These are phyloP conservation scores for Nasturtium officinale DNA, from an alignment of 345 rosid genomes.

Conservation along the genomic window DNA sequence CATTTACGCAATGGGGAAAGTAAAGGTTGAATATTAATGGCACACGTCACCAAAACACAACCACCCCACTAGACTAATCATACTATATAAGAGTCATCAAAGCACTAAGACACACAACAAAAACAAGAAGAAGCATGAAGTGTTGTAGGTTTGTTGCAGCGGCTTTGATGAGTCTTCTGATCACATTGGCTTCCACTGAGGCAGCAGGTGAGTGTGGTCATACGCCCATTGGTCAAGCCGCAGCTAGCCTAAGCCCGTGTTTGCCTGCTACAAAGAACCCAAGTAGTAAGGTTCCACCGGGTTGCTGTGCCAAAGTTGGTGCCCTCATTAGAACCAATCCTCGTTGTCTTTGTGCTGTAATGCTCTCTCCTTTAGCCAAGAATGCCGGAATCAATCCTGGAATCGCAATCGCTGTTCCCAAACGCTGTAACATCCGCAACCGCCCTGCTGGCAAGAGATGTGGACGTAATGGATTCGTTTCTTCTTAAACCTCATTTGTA, in stretches of 20 bases:
- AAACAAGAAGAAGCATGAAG: constrained; percentile 39
- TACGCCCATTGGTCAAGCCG: constrained; percentile 64
- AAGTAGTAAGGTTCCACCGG: constrained; percentile 54
- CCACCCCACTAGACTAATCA: constrained; percentile 41
- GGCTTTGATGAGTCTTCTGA: constrained; percentile 42
- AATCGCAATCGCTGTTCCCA: constrained; percentile 74
- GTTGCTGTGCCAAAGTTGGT: constrained; percentile 72
- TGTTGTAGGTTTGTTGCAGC: constrained; percentile 30
- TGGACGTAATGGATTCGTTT: constrained; percentile 61
- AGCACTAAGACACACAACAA: constrained; percentile 28
- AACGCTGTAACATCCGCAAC: constrained; percentile 77
- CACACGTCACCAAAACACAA: constrained; percentile 40
- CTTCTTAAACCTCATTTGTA: background rate
- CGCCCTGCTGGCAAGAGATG: constrained; percentile 76
- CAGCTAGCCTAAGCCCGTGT: constrained; percentile 79
- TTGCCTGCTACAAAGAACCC: constrained; percentile 62
- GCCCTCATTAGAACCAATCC: constrained; percentile 70
- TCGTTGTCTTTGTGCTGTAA: constrained; percentile 71
- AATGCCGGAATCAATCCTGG: constrained; percentile 75
- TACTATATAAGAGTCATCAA: constrained; percentile 34
- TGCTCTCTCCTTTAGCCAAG: constrained; percentile 80
- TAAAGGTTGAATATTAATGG: background rate
- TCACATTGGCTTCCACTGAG: constrained; percentile 29
- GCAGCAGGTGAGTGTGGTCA: constrained; percentile 77
- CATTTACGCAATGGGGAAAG: constrained; percentile 22